phyloP scores from a whole-genome alignment of 2,329 filamentous ascomycete species.

The Colletotrichum filicis region DNA sequence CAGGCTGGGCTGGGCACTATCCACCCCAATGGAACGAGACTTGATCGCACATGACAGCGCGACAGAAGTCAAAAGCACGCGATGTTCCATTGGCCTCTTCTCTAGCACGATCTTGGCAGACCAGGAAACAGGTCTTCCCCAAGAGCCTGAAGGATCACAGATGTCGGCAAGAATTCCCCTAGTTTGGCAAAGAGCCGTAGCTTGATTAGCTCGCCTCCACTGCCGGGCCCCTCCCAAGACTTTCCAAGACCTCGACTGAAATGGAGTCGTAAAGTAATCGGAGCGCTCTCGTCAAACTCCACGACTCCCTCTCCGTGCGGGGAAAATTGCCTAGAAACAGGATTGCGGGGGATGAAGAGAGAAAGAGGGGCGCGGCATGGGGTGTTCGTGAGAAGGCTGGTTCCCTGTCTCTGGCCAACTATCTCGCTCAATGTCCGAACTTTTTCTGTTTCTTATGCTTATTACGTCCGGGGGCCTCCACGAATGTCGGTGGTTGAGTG shows the following conservation, averaged over 20 bases:
- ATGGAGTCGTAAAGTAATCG: not conserved
- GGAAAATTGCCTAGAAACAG: constrained; percentile 4
- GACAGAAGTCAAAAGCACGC: not conserved
- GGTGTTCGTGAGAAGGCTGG: not conserved
- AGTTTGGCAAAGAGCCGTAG: not conserved
- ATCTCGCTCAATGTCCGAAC: constrained; percentile 3
- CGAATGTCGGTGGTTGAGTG: not conserved
- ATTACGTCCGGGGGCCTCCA: constrained; percentile 1
- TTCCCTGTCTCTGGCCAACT: not conserved
- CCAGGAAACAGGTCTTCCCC: not conserved
- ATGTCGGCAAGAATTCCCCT: not conserved
- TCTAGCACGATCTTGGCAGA: not conserved
- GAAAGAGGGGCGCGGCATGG: not conserved
- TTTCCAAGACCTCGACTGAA: not conserved
- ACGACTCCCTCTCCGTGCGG: constrained; percentile 1
- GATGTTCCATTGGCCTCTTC: not conserved
- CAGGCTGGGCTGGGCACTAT: not conserved
- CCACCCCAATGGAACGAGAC: not conserved
- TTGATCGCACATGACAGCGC: constrained; percentile 1
- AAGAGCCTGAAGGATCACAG: not conserved
- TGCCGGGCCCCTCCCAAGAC: not conserved
- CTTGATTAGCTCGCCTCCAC: not conserved
- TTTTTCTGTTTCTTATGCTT: constrained; percentile 5
- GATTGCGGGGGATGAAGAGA: constrained; percentile 5
- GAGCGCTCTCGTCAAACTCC: constrained; percentile 1